Conservation (phyloP, 2,329 filamentous ascomycete genomes). For the Erysiphe neolycopersici region DNA sequence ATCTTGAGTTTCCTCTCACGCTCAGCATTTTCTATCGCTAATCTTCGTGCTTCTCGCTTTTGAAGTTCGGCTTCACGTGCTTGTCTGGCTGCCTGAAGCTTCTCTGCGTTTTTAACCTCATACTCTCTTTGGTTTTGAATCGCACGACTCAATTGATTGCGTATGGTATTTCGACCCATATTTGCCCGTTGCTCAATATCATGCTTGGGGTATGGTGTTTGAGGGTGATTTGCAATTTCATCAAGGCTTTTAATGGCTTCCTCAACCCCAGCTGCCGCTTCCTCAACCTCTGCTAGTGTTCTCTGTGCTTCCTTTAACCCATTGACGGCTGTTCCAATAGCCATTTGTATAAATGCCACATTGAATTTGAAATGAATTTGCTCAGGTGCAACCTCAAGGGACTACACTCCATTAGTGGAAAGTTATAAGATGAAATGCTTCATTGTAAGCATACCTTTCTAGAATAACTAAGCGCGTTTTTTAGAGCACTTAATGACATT, state of each 20-base stretch:
- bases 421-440: background rate
- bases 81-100: conserved; percentile 55
- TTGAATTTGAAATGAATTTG: conserved; percentile 92
- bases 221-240: conserved; percentile 31
- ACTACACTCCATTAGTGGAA: conserved; percentile 18
- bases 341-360: conserved; percentile 89
- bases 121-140: conserved; percentile 70
- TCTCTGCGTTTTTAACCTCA: conserved; percentile 76
- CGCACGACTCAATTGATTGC: conserved; percentile 68
- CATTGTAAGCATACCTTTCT: conserved; percentile 24
- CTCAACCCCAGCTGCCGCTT: conserved; percentile 56
- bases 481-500: conserved; percentile 28
- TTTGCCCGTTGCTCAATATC: conserved; percentile 87
- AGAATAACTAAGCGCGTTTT: conserved; percentile 34
- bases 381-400: conserved; percentile 51
- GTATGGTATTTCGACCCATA: conserved; percentile 91
- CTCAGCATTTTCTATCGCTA: conserved; percentile 39
- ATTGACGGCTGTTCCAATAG: conserved; percentile 63
- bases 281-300: conserved; percentile 53
- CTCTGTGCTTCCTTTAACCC: conserved; percentile 48
- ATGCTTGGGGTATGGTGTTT: conserved; percentile 65
- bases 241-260: conserved; percentile 52
- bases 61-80: conserved; percentile 56
- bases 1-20: conserved; percentile 55
- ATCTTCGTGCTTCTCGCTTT: conserved; percentile 50